Conservation (phyloP, 1,139 yeast species). For the Hyphopichia buzzinii region DNA sequence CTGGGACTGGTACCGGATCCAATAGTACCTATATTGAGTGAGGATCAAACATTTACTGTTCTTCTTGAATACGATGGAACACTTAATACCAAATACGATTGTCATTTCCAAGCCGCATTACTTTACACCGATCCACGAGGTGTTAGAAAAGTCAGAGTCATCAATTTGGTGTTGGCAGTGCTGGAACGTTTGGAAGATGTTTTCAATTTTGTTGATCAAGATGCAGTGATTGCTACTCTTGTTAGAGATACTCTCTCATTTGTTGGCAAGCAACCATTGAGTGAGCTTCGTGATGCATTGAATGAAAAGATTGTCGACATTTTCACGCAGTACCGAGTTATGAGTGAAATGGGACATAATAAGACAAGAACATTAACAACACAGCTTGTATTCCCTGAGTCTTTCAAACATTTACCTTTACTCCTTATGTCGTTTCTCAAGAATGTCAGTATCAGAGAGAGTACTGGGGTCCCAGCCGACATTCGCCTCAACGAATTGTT, state of each 20-base stretch:
- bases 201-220: slow-evolving; percentile 82
- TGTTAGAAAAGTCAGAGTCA: slow-evolving; percentile 75
- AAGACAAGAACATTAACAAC: slow-evolving; percentile 51
- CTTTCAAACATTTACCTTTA: slow-evolving; percentile 70
- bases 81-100: slow-evolving; percentile 68
- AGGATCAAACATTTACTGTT: slow-evolving; percentile 68
- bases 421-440: slow-evolving; percentile 70
- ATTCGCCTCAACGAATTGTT: slow-evolving; percentile 59
- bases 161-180: slow-evolving; percentile 79
- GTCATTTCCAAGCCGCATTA: slow-evolving; percentile 89
- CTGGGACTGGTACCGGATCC: slow-evolving; percentile 54
- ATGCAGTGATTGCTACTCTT: slow-evolving; percentile 70
- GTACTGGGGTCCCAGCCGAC: slow-evolving; percentile 48
- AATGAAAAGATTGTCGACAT: slow-evolving; percentile 68
- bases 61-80: slow-evolving; percentile 77
- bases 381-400: slow-evolving; percentile 79
- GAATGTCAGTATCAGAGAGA: slow-evolving; percentile 56
- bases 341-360: slow-evolving; percentile 48
- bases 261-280: slow-evolving; percentile 58
- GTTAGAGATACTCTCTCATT: slow-evolving; percentile 67
- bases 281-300: slow-evolving; percentile 61
- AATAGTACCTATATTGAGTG: slow-evolving; percentile 61
- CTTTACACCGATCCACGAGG: slow-evolving; percentile 81
- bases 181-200: slow-evolving; percentile 72
- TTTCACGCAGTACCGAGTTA: slow-evolving; percentile 71